Evolutionary conservation across 306 rosid species (phyloP).

Genomic region (Quercus cerris): DNA sequence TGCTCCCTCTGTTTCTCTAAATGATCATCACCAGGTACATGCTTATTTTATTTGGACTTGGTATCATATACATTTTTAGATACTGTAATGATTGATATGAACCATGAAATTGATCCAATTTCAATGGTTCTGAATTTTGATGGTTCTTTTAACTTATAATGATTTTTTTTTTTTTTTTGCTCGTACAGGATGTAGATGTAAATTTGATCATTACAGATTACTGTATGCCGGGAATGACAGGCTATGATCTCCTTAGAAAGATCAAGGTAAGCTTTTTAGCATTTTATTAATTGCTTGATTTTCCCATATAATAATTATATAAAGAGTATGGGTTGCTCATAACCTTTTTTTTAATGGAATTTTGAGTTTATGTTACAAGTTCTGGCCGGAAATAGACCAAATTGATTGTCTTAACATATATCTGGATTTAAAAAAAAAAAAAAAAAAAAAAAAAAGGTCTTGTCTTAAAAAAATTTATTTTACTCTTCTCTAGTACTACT

Average conservation of each 20-base stretch:
- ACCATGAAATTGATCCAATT: too few relatives aligned
- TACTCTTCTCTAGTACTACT: too few relatives aligned
- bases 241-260: constrained; percentile 78
- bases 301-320: background rate
- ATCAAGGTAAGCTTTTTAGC: constrained; percentile 50
- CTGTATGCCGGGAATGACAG: constrained; percentile 95
- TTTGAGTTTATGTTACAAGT: too few relatives aligned
- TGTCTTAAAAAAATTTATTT: too few relatives aligned
- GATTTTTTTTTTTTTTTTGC: background rate
- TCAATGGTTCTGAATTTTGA: too few relatives aligned
- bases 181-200: constrained; percentile 53
- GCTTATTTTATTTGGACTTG: background rate
- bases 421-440: too few relatives aligned
- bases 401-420: too few relatives aligned
- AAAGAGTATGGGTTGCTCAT: too few relatives aligned
- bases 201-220: constrained; percentile 86
- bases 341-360: too few relatives aligned
- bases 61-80: background rate
- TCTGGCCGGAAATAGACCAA: too few relatives aligned
- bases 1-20: constrained; percentile 23
- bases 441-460: too few relatives aligned
- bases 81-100: too few relatives aligned
- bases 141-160: background rate
- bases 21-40: constrained; percentile 40
- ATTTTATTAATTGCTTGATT: background rate